These are phyloP conservation scores for Colletotrichum navitas DNA, from an alignment of 2,329 filamentous ascomycete genomes.

Conservation along the genomic window DNA sequence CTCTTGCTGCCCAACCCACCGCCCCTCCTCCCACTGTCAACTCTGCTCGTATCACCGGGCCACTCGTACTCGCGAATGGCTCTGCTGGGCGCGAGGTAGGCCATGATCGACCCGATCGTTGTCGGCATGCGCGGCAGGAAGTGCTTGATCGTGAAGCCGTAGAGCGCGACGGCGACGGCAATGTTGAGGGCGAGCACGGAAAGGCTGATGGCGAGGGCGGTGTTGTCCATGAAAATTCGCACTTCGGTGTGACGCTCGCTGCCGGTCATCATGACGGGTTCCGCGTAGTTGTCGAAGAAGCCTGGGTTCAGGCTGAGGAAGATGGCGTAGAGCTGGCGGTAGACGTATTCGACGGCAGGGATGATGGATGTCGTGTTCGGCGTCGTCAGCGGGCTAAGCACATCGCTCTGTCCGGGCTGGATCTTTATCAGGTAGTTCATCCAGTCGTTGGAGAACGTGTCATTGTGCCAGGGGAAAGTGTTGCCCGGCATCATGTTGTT, in stretches of 20 bases:
- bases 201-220: constrained; percentile 61
- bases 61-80: constrained; percentile 51
- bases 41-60: neutral
- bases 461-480: constrained; percentile 59
- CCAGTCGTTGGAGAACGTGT: constrained; percentile 58
- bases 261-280: constrained; percentile 28
- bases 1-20: neutral
- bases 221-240: constrained; percentile 61
- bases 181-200: constrained; percentile 59
- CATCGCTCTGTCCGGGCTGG: constrained; percentile 44
- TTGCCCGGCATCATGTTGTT: constrained; percentile 28
- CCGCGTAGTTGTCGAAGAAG: constrained; percentile 49
- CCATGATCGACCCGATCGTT: constrained; percentile 60
- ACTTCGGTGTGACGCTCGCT: constrained; percentile 47
- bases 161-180: constrained; percentile 58
- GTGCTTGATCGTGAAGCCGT: constrained; percentile 53
- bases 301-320: constrained; percentile 57
- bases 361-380: constrained; percentile 45
- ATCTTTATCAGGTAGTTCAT: constrained; percentile 60
- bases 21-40: constrained; percentile 49
- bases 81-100: constrained; percentile 61
- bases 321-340: constrained; percentile 45
- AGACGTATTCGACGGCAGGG: constrained; percentile 44
- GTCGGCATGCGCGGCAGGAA: constrained; percentile 66
- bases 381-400: constrained; percentile 50